Base-by-base conservation (phyloP, 164 flowering plant genomes). In the Annona cherimola region DNA sequence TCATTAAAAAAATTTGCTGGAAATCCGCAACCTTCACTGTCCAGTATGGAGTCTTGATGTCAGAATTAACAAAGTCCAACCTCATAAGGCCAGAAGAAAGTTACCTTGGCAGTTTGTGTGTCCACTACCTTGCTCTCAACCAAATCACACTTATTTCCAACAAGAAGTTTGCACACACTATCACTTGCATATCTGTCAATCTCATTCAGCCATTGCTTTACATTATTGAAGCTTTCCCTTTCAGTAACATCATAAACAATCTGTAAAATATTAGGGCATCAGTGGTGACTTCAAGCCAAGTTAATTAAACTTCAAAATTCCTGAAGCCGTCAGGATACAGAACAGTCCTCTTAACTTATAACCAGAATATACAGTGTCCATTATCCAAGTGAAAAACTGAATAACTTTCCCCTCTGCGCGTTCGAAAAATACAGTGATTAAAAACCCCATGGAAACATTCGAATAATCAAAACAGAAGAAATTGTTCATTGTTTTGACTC, bases 161-260 rank as follows among this genome's bases (percentile, higher is more conserved):
- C 88, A n/a, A 87, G 83, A 79, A 87, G 88, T 79, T 87, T 87
- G 82, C 87, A 83, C 1, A 87, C 90, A 74, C 79, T 76, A n/a
- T 87, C 90, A 78, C 78, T 87, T 75, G 88, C 88, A 81, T 85
- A 87, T 84, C 90, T 81, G 62, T 87, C 88, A 70, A 87, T 85
- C 76, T 87, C 90, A 77, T 71, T 84, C 77, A 87, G 76, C 90
- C 88, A 87, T 71, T 87, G 88, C 77, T 84, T 87, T 59, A 87
- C 88, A 79, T 84, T 87, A 80, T 84, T 85, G 84, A 87, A 87
- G 78, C 88, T 87, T 81, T 85, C 90, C 84, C 78, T 79, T 60
- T 87, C 90, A 54, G 90, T 85, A 40, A 87, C 88, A 81, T 87
- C 90, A 54, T 87, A 87, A 64, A 87, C 90, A 77, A 87, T 81